These are phyloP conservation scores for Endotrypanum monterogeii DNA, from an alignment of 208 protist genomes.

Conservation along the genomic window DNA sequence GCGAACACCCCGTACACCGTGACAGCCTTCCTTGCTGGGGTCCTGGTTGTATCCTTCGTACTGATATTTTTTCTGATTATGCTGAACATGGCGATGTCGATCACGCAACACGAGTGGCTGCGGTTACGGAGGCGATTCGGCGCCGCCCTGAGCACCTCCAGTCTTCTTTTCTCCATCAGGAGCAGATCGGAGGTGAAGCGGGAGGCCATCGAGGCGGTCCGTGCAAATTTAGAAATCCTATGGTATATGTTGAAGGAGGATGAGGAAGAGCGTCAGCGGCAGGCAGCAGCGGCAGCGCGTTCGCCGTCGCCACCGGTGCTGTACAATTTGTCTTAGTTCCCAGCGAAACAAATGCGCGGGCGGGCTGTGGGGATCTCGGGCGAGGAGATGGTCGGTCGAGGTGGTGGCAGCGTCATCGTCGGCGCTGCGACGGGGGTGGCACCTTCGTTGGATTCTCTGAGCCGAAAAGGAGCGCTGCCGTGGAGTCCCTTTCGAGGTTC, in stretches of 20 bases:
- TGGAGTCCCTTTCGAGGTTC: no score
- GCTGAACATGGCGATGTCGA: conserved; percentile 62
- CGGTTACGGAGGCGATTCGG: conserved; percentile 48
- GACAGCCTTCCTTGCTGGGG: conserved; percentile 37
- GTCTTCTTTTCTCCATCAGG: conserved; percentile 44
- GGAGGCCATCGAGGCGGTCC: conserved; percentile 42
- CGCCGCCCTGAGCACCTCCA: conserved; percentile 42
- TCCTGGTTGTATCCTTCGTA: conserved; percentile 46
- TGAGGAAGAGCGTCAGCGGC: conserved; percentile 8
- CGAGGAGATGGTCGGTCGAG: no score
- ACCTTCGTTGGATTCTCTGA: no score
- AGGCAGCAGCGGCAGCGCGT: neutral
- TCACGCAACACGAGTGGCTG: conserved; percentile 60
- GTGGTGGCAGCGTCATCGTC: no score
- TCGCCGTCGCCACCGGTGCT: neutral
- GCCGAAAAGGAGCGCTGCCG: no score
- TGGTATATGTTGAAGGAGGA: conserved; percentile 43
- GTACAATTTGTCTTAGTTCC: no score
- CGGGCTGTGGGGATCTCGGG: no score
- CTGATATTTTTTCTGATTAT: conserved; percentile 63
- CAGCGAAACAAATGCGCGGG: no score
- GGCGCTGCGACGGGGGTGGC: no score
- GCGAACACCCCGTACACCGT: conserved; percentile 29
- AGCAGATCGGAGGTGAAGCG: conserved; percentile 47
- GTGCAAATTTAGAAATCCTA: conserved; percentile 50